A percentile compares a stretch with the other conserved stretches of the same genome.
Evolutionary conservation across 768 basidiomycete genomes (phyloP).

Genomic region (Hemileccinum rubropunctum): DNA sequence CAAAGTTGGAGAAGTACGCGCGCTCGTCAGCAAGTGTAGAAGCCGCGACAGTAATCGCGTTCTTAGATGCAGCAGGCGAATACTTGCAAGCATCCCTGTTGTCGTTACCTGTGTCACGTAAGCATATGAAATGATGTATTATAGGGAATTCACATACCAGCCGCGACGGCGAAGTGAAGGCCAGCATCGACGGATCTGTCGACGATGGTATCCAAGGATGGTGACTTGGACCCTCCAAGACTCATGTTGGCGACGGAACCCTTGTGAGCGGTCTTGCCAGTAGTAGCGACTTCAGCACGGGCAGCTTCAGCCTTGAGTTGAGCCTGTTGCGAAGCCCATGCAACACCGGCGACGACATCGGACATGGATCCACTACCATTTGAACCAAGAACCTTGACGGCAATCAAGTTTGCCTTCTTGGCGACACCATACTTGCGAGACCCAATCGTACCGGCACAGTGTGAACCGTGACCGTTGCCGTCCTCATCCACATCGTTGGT

Average conservation of each 20-base stretch:
- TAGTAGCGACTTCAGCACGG: slow-evolving; percentile 59
- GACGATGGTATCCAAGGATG: slow-evolving; percentile 79
- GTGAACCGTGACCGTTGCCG: slow-evolving; percentile 93
- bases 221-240: slow-evolving; percentile 92
- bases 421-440: slow-evolving; percentile 93
- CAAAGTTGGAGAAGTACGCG: slow-evolving; percentile 92
- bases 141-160: slow-evolving; percentile 52
- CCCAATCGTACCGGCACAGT: slow-evolving; percentile 96
- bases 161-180: slow-evolving; percentile 96
- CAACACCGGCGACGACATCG: slow-evolving; percentile 87
- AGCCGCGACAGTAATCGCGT: slow-evolving; percentile 94
- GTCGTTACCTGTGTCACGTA: slow-evolving; percentile 57
- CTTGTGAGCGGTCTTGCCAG: slow-evolving; percentile 82
- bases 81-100: slow-evolving; percentile 88
- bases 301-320: slow-evolving; percentile 57
- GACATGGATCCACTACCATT: slow-evolving; percentile 95
- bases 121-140: neutral
- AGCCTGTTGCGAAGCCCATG: slow-evolving; percentile 65
- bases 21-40: slow-evolving; percentile 78
- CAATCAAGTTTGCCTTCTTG: slow-evolving; percentile 85
- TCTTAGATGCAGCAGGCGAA: slow-evolving; percentile 87
- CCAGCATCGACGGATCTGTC: slow-evolving; percentile 80
- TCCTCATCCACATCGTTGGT: slow-evolving; percentile 81
- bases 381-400: slow-evolving; percentile 92
- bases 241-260: slow-evolving; percentile 98